Percentiles rank a stretch among this genome's conserved stretches.
Conservation (phyloP, 768 basidiomycete species). For the Hemileccinum impolitum region DNA sequence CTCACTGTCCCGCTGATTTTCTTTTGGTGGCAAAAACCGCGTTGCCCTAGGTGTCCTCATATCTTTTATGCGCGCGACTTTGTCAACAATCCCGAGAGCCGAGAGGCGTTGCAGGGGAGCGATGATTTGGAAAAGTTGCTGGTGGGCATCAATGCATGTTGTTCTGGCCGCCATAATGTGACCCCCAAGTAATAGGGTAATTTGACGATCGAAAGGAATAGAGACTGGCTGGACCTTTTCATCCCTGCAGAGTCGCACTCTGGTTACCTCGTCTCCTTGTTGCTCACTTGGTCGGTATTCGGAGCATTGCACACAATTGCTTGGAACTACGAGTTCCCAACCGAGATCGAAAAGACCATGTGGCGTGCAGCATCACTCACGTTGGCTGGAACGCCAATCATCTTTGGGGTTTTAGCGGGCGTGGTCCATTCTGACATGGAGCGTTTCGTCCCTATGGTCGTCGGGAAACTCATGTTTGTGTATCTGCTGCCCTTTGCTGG, state of each 20-base stretch:
- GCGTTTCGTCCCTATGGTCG: neutral
- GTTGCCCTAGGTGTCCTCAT: neutral
- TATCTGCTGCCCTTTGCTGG: neutral
- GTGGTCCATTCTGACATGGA: neutral
- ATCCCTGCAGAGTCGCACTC: neutral
- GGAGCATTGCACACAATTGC: neutral
- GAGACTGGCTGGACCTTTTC: neutral
- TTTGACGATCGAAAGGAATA: neutral
- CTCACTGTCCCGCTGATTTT: neutral
- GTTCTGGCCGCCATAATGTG: neutral
- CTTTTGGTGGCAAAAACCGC: constrained; percentile 1
- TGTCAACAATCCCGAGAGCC: too few relatives aligned
- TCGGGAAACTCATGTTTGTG: too few relatives aligned
- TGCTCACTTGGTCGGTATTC: neutral
- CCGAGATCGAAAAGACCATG: neutral
- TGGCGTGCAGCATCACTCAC: neutral
- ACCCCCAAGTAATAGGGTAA: neutral
- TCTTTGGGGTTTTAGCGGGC: too few relatives aligned
- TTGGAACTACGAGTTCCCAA: constrained; percentile 1
- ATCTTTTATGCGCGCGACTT: neutral
- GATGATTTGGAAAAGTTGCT: neutral
- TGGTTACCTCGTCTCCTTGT: neutral
- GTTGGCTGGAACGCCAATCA: neutral
- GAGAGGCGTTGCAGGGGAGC: neutral
- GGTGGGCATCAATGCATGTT: neutral